phyloP scores from a whole-genome alignment of 768 basidiomycete species.

The Pholiota conissans region DNA sequence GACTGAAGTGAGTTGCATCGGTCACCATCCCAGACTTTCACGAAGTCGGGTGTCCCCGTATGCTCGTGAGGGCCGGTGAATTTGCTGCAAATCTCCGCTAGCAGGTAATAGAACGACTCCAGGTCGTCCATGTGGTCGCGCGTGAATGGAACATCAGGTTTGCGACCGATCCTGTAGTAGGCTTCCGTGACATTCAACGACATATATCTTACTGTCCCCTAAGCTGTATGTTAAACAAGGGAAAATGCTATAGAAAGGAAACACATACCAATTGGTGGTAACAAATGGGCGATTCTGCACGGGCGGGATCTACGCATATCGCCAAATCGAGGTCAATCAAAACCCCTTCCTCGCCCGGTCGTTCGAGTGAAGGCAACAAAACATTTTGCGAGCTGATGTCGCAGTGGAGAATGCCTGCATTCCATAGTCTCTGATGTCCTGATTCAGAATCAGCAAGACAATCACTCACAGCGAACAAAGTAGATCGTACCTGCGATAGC shows the following conservation, averaged over 20 bases:
- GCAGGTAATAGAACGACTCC: slow-evolving; percentile 13
- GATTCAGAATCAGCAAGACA: neutral
- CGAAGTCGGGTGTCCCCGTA: neutral
- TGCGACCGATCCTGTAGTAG: too few relatives aligned
- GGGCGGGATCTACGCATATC: neutral
- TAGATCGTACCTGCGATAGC: slow-evolving; percentile 15
- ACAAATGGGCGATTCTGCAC: neutral
- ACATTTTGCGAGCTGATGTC: slow-evolving; percentile 28
- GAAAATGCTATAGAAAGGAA: neutral
- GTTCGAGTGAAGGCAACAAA: slow-evolving; percentile 8
- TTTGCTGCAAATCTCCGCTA: slow-evolving; percentile 6
- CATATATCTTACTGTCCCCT: slow-evolving; percentile 14
- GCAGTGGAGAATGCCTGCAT: slow-evolving; percentile 24
- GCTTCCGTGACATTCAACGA: slow-evolving; percentile 11
- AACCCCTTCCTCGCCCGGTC: neutral
- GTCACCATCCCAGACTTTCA: neutral
- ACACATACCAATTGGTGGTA: slow-evolving; percentile 3
- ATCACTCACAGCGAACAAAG: neutral
- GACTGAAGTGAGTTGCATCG: too few relatives aligned
- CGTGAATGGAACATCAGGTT: neutral
- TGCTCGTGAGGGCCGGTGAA: neutral
- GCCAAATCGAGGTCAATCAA: slow-evolving; percentile 19
- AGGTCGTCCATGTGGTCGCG: slow-evolving; percentile 16
- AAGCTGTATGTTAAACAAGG: neutral
- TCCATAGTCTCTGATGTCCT: slow-evolving; percentile 19